A percentile compares a stretch with the other conserved stretches of the same genome.
phyloP scores from a whole-genome alignment of 371 early-diverging fungal genomes.

The Rhizopus stolonifer region DNA sequence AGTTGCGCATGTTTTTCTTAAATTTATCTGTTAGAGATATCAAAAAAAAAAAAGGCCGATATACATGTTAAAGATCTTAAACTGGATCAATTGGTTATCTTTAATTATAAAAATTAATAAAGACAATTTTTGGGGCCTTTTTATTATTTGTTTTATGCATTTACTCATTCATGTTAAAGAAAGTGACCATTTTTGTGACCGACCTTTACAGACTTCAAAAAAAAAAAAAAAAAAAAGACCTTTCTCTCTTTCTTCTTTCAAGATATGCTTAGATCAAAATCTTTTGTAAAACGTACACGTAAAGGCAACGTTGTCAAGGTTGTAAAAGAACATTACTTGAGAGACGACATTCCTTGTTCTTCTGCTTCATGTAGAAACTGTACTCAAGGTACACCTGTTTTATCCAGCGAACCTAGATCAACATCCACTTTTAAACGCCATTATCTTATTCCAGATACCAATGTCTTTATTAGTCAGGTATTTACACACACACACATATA shows the following conservation, averaged over 20 bases:
- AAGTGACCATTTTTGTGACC: too few species aligned
- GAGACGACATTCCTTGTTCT: slow-evolving; percentile 93
- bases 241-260: not conserved
- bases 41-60: too few species aligned
- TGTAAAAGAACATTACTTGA: slow-evolving; percentile 94
- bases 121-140: too few species aligned
- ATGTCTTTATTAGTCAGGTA: slow-evolving; percentile 92
- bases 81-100: too few species aligned
- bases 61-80: too few species aligned
- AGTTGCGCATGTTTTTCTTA: too few species aligned
- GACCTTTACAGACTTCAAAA: not conserved
- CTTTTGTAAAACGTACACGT: slow-evolving; percentile 78
- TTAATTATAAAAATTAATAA: too few species aligned
- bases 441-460: slow-evolving; percentile 92
- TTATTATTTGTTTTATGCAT: too few species aligned
- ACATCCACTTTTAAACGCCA: slow-evolving; percentile 60
- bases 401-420: slow-evolving; percentile 46
- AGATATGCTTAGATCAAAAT: slow-evolving; percentile 58
- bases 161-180: too few species aligned
- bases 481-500: not conserved
- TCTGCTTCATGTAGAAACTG: slow-evolving; percentile 62
- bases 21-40: too few species aligned
- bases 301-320: slow-evolving; percentile 90
- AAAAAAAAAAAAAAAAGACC: not conserved
- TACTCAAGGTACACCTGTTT: slow-evolving; percentile 39